phyloP scores from a whole-genome alignment of 768 basidiomycete genomes.

The Russula virescens region DNA sequence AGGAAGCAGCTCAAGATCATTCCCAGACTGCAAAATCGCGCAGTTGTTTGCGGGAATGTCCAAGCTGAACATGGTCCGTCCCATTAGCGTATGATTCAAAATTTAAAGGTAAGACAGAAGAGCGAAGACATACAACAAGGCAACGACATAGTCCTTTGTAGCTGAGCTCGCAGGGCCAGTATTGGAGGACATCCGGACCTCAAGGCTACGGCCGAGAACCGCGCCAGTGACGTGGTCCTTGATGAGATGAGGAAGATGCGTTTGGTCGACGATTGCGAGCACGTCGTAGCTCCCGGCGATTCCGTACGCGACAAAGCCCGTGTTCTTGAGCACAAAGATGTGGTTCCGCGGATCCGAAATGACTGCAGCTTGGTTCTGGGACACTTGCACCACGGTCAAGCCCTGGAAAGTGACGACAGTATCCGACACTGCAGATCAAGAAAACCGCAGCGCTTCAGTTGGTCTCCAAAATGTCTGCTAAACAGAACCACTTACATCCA shows the following conservation, averaged over 20 bases:
- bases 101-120: slow-evolving; percentile 8
- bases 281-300: slow-evolving; percentile 71
- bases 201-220: slow-evolving; percentile 65
- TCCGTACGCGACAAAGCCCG: slow-evolving; percentile 73
- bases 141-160: slow-evolving; percentile 60
- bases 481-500: slow-evolving; percentile 45
- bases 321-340: slow-evolving; percentile 74
- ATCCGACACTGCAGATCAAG: slow-evolving; percentile 49
- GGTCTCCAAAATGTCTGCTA: not conserved
- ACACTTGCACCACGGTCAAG: slow-evolving; percentile 79
- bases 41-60: slow-evolving; percentile 86
- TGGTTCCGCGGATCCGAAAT: slow-evolving; percentile 74
- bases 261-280: slow-evolving; percentile 78
- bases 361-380: slow-evolving; percentile 78
- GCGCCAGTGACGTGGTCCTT: slow-evolving; percentile 58
- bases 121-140: slow-evolving; percentile 55
- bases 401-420: slow-evolving; percentile 78
- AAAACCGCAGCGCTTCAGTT: not conserved
- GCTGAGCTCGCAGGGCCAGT: slow-evolving; percentile 42
- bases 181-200: slow-evolving; percentile 60
- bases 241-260: slow-evolving; percentile 58
- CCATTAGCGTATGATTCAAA: too few relatives aligned
- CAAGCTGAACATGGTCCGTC: slow-evolving; percentile 41
- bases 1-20: slow-evolving; percentile 69
- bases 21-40: slow-evolving; percentile 75